phyloP scores from a whole-genome alignment of 495 filamentous ascomycete species.

The Neurospora sp. region DNA sequence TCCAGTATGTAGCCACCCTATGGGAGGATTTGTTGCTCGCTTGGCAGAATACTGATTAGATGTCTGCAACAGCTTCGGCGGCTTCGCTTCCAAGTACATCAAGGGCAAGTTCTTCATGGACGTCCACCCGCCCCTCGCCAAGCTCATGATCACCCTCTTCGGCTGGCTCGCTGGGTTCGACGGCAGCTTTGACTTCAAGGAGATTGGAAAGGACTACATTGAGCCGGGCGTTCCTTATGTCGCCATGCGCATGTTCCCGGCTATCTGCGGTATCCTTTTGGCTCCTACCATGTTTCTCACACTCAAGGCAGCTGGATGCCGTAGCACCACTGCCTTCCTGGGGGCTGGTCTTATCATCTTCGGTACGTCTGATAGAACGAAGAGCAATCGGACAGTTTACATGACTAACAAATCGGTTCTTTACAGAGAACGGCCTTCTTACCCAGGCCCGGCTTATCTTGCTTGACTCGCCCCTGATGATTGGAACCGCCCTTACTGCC shows the following conservation, averaged over 20 bases:
- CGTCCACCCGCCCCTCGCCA: constrained; percentile 94
- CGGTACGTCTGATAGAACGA: constrained; percentile 42
- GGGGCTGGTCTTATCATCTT: constrained; percentile 84
- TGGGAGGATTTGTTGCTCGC: neutral
- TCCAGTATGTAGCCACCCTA: constrained; percentile 56
- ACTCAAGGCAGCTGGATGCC: constrained; percentile 82
- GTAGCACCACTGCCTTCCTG: constrained; percentile 68
- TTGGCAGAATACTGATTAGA: constrained; percentile 10
- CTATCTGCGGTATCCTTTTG: constrained; percentile 73
- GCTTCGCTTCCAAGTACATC: constrained; percentile 97
- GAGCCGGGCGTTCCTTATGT: constrained; percentile 95
- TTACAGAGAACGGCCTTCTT: constrained; percentile 79
- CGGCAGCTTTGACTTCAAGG: constrained; percentile 96
- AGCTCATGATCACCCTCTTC: constrained; percentile 87
- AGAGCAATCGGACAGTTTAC: constrained; percentile 1
- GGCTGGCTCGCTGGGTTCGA: constrained; percentile 94
- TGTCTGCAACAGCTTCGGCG: constrained; percentile 63
- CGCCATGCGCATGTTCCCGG: constrained; percentile 90
- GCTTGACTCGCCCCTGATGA: constrained; percentile 88
- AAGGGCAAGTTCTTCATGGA: constrained; percentile 99
- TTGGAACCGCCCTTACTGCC: constrained; percentile 86
- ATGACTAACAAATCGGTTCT: neutral
- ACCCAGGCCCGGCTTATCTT: constrained; percentile 93
- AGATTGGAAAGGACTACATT: constrained; percentile 97
- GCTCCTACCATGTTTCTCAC: constrained; percentile 91